These are phyloP conservation scores for Collybia sordida DNA, from an alignment of 768 basidiomycete species.

Conservation along the genomic window DNA sequence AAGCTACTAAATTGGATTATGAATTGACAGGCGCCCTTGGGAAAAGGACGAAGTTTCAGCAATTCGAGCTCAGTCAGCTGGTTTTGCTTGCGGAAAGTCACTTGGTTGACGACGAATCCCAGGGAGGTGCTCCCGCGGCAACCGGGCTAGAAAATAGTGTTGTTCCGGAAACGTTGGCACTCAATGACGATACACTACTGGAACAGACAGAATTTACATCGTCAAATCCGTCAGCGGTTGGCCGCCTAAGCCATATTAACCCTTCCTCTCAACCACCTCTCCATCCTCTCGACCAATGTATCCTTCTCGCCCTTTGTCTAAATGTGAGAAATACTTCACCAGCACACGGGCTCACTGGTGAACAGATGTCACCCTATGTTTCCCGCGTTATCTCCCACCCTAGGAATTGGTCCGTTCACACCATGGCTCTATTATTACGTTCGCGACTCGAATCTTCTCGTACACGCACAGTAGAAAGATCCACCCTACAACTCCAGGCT, in stretches of 20 bases:
- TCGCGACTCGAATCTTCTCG: conserved; percentile 87
- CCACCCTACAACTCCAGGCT: conserved; percentile 90
- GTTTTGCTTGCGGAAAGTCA: conserved; percentile 91
- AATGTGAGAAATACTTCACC: conserved; percentile 90
- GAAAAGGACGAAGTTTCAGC: conserved; percentile 92
- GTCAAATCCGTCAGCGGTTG: conserved; percentile 48
- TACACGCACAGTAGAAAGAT: conserved; percentile 90
- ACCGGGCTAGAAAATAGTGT: conserved; percentile 10
- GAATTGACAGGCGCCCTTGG: conserved; percentile 93
- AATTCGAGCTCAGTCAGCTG: conserved; percentile 81
- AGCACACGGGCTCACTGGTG: conserved; percentile 82
- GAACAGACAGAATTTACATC: conserved; percentile 93
- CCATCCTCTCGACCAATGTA: conserved; percentile 91
- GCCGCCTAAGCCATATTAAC: conserved; percentile 68
- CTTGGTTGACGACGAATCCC: conserved; percentile 31
- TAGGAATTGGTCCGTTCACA: conserved; percentile 93
- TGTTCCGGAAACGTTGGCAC: conserved; percentile 75
- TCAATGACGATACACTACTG: conserved; percentile 96
- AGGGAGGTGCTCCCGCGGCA: conserved; percentile 8
- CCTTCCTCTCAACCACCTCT: conserved; percentile 83
- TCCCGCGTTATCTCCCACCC: conserved; percentile 87
- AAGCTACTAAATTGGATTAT: conserved; percentile 77
- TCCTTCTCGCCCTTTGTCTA: conserved; percentile 88
- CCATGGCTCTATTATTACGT: conserved; percentile 92
- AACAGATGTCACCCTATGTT: conserved; percentile 93